Percentiles rank a stretch among this genome's conserved stretches.
Conservation (phyloP, 1,139 yeast genomes). For the Hansenula sp. region DNA sequence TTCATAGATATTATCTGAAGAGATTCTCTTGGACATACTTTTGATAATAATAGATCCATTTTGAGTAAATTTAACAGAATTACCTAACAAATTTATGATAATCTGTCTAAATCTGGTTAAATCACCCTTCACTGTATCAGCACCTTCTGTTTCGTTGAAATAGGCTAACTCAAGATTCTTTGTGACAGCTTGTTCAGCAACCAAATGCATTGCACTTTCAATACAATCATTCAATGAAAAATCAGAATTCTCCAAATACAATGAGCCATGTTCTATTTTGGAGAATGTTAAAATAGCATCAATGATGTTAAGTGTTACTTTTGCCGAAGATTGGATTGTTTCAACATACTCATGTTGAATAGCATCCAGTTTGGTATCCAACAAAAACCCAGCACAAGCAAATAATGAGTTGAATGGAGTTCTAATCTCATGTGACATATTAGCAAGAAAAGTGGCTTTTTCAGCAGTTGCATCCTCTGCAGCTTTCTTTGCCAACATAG, state of each 20-base stretch:
- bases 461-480: slow-evolving; percentile 60
- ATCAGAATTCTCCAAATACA: slow-evolving; percentile 41
- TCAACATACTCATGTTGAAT: slow-evolving; percentile 52
- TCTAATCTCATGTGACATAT: slow-evolving; percentile 57
- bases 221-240: slow-evolving; percentile 48
- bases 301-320: slow-evolving; percentile 49
- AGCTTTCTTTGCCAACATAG: slow-evolving; percentile 49
- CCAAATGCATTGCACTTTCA: slow-evolving; percentile 47
- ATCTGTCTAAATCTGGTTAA: slow-evolving; percentile 50
- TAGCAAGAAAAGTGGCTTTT: slow-evolving; percentile 54
- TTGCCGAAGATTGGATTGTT: slow-evolving; percentile 47
- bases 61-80: slow-evolving; percentile 53
- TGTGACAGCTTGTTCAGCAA: slow-evolving; percentile 47
- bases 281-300: slow-evolving; percentile 56
- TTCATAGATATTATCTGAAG: slow-evolving; percentile 36
- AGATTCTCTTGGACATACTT: slow-evolving; percentile 30
- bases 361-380: slow-evolving; percentile 44
- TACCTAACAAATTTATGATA: slow-evolving; percentile 50
- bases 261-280: slow-evolving; percentile 53
- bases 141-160: slow-evolving; percentile 38
- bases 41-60: slow-evolving; percentile 43
- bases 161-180: slow-evolving; percentile 46
- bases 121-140: slow-evolving; percentile 45
- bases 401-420: slow-evolving; percentile 55
- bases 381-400: slow-evolving; percentile 49